Base-by-base conservation (phyloP, 1,284 basidiomycete genomes). In the Acaromyces ingoldii region DNA sequence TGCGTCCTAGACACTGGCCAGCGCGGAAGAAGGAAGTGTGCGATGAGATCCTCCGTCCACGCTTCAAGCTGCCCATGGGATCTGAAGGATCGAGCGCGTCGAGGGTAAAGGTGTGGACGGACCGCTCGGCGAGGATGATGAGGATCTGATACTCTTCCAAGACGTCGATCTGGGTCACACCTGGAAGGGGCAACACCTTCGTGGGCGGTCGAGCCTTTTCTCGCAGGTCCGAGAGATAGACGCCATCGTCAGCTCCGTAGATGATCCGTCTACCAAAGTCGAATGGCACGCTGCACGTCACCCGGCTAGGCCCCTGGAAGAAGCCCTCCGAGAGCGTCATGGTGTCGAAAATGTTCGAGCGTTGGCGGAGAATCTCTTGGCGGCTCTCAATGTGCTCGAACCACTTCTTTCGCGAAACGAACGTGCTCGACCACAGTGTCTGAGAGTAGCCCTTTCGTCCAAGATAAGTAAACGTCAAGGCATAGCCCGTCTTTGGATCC, bases 11-110 rank as follows among this genome's bases (percentile, higher is more conserved):
- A 76, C 93, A 98, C 43, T 87, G 82, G 0, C 95, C 95, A 7
- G 89, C 87, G 77, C 96, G 96, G 84, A 99, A 98, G 79, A 98
- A 98, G 4, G 89, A 88, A 1, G 92, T 97, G 77, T 97, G 92
- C 1, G 89, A 89, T 0, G 92, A 90, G 70, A 98, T 92, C 52
- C 91, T 85, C 75, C 96, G 92, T 6, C 91, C 91, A 5, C 91
- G 85, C 76, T 92, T 95, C 53, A 96, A 79, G 2, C 91, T 91
- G 11, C 88, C 86, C 75, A 86, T 83, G 0, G 95, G 91, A 69
- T 98, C 95, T 60, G 84, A 83, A 0, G 88, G 85, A 68, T 96
- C 90, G 25, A 99, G 80, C 6, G 90, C 86, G 40, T 98, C 95
- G 25, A 99, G 80, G 0, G 92, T 92, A 79, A 97, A 97, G 0